Evolutionary conservation across 345 rosid genomes (phyloP).

Genomic region (Barbarea vulgaris): DNA sequence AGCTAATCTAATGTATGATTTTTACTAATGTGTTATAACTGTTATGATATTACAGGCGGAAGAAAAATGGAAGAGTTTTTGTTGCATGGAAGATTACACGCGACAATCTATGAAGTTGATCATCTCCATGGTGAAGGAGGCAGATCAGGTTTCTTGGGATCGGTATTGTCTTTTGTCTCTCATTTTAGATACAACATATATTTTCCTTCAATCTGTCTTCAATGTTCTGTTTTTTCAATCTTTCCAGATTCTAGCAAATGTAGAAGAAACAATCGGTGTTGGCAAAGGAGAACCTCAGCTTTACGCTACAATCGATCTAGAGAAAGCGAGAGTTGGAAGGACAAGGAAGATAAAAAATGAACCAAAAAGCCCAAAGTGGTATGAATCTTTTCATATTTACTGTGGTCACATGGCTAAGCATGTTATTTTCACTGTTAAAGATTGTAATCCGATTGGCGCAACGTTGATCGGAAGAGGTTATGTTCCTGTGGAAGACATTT

Average conservation of each 20-base stretch:
- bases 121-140: conserved; percentile 50
- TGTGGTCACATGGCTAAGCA: conserved; percentile 85
- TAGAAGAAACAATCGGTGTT: conserved; percentile 76
- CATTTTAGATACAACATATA: neutral
- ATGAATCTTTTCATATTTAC: conserved; percentile 90
- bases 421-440: conserved; percentile 88
- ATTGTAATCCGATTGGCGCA: conserved; percentile 88
- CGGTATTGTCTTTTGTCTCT: conserved; percentile 48
- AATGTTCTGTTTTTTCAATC: conserved; percentile 2
- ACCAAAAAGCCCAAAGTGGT: conserved; percentile 68
- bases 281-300: conserved; percentile 77
- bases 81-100: conserved; percentile 89
- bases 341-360: conserved; percentile 72
- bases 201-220: neutral
- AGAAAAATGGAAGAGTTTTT: conserved; percentile 62
- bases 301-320: conserved; percentile 87
- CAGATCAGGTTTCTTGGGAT: conserved; percentile 64
- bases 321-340: conserved; percentile 92
- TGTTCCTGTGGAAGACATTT: conserved; percentile 72
- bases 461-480: conserved; percentile 87
- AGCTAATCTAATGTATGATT: neutral
- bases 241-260: conserved; percentile 65
- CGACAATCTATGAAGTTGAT: conserved; percentile 87
- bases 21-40: neutral
- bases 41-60: conserved; percentile 31